Evolutionary conservation across 2,329 filamentous ascomycete species (phyloP), one percentile per base, ranked within the genome.

Genomic region (Epichloe festucae): DNA sequence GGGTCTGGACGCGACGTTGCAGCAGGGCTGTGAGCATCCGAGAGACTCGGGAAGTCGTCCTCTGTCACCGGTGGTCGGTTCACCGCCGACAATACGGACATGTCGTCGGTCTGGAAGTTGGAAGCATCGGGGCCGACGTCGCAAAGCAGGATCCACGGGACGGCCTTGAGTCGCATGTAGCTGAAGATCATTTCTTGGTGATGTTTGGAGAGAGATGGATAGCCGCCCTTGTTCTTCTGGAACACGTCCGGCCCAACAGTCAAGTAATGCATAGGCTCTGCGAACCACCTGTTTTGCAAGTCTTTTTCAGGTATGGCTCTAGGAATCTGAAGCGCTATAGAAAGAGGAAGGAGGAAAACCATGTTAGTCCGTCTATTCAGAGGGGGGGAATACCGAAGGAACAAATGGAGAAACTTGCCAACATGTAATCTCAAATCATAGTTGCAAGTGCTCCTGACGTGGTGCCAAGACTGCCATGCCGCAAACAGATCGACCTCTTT

Each of bases 381-480:
- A 17, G 17, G 27, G 36, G 7, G 5, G 3, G 19, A 8, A 3
- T 34, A 11, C 39, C 14, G 21, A 11, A 31, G 31, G 34, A 40
- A 15, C 6, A 10, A 12, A 17, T 46, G 45, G 46, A 49, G 11
- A 46, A 39, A 65, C 88, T 73, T 84, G 95, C 91, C 87, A 67
- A 96, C 81, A 61, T 82, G 85, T 39, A 98, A 75, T 65, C 89
- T 81, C 52, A 77, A 70, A 67, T 84, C 85, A 69, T 98, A 97
- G 70, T 84, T 85, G 77, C 89, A 96, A 52, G 89, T 74, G 50
- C 83, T 84, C 50, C 93, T 79, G 61, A 98, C 85, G 21, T 84
- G 76, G 65, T 98, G 85, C 93, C 93, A 98, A 1, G 86, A 84
- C 67, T 97, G 90, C 94, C 94, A 98, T 2, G 84, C 77, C 50